A percentile compares a stretch with the other conserved stretches of the same genome.
phyloP scores from a whole-genome alignment of 192 early-diverging fungal genomes.

The Gamsiella multidivaricata region DNA sequence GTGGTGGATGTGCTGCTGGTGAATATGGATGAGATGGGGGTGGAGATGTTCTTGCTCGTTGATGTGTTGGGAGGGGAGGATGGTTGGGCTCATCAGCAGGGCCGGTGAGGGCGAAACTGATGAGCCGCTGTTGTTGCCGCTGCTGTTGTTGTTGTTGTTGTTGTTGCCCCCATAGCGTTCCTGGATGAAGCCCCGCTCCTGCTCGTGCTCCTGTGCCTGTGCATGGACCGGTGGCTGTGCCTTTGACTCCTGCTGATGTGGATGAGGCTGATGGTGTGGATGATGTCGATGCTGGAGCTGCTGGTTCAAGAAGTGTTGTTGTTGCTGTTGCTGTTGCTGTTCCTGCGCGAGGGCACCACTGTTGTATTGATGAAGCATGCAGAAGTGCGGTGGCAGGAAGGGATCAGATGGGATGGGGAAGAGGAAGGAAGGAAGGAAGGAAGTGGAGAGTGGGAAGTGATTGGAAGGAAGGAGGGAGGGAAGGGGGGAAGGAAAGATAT shows the following conservation, averaged over 20 bases:
- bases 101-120: slow-evolving; percentile 5
- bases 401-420: not conserved
- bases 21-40: slow-evolving; percentile 1
- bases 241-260: no score
- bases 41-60: slow-evolving; percentile 4
- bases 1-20: no score
- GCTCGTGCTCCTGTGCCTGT: slow-evolving; percentile 6
- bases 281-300: slow-evolving; percentile 10
- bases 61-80: slow-evolving; percentile 9
- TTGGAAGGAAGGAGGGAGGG: not conserved
- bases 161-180: slow-evolving; percentile 3
- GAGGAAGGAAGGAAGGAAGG: not conserved
- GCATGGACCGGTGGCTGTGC: no score
- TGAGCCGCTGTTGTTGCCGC: not conserved
- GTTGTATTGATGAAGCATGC: slow-evolving; percentile 43
- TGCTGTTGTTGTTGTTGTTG: not conserved
- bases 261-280: not conserved
- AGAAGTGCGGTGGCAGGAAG: not conserved
- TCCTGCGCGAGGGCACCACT: slow-evolving; percentile 21
- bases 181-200: slow-evolving; percentile 11
- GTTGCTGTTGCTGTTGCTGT: slow-evolving; percentile 11
- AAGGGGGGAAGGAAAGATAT: not conserved
- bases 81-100: slow-evolving; percentile 22
- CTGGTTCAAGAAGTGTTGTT: slow-evolving; percentile 6
- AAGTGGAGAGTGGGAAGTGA: not conserved